Conservation (phyloP, 352 stramenopile genomes). For the Globisporangium nagaii region DNA sequence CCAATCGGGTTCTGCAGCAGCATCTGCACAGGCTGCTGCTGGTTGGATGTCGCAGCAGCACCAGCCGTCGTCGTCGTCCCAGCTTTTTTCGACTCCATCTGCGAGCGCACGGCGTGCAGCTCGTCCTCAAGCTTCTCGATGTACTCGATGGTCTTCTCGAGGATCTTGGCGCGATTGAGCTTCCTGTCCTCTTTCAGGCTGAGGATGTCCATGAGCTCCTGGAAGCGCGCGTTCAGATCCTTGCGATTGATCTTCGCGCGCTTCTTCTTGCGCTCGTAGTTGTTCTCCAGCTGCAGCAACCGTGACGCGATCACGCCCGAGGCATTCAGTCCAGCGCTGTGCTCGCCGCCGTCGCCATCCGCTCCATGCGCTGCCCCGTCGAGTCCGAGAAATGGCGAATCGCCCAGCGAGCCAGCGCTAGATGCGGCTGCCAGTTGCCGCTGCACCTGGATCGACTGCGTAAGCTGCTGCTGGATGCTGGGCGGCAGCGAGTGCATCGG, state of each 20-base stretch:
- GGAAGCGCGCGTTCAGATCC: conserved; percentile 58
- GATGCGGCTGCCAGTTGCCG: neutral
- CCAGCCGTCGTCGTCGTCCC: neutral
- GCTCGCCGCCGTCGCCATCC: conserved; percentile 4
- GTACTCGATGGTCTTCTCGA: conserved; percentile 57
- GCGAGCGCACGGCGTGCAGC: conserved; percentile 17
- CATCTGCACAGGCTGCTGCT: neutral
- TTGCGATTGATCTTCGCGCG: conserved; percentile 66
- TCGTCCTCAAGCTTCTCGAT: conserved; percentile 49
- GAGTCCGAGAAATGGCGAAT: conserved; percentile 13
- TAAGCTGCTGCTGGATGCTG: conserved; percentile 8
- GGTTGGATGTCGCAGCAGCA: neutral
- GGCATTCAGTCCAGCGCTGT: neutral
- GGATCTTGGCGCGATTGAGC: conserved; percentile 59
- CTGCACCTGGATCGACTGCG: neutral
- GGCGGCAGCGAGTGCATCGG: conserved; percentile 1
- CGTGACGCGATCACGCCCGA: conserved; percentile 16
- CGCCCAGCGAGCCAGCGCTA: neutral
- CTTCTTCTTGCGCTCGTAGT: conserved; percentile 72
- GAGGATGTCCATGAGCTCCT: conserved; percentile 61
- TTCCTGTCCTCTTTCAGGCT: conserved; percentile 57
- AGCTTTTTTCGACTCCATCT: conserved; percentile 10
- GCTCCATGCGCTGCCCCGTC: neutral
- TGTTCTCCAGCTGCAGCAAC: conserved; percentile 50
- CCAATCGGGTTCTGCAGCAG: neutral